These are phyloP conservation scores for Aspergillus chevalieri DNA, from an alignment of 2,329 filamentous ascomycete genomes.

Conservation along the genomic window DNA sequence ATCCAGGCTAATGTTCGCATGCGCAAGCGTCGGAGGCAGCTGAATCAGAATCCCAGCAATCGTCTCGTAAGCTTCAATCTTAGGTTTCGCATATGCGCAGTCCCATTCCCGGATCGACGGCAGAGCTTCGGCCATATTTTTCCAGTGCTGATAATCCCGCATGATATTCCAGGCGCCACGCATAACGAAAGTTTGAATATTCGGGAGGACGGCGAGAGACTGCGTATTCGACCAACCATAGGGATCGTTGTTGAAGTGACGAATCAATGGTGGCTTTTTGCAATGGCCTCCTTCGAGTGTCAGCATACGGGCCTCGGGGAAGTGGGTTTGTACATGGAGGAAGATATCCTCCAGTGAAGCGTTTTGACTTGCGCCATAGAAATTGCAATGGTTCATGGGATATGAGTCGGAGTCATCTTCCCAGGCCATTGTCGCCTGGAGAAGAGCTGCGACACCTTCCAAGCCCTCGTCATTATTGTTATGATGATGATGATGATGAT, in stretches of 20 bases:
- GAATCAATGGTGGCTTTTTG: slow-evolving; percentile 66
- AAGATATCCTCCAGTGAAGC: slow-evolving; percentile 67
- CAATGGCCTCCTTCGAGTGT: slow-evolving; percentile 72
- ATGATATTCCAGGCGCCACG: slow-evolving; percentile 75
- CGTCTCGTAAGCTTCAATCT: slow-evolving; percentile 66
- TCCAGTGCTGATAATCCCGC: slow-evolving; percentile 57
- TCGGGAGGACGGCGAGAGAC: slow-evolving; percentile 45
- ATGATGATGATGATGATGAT: slow-evolving; percentile 4
- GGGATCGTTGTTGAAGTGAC: slow-evolving; percentile 45
- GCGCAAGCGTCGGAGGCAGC: slow-evolving; percentile 54
- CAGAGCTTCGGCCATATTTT: slow-evolving; percentile 55
- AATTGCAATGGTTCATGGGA: slow-evolving; percentile 22
- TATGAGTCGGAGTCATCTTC: slow-evolving; percentile 22
- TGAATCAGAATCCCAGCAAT: slow-evolving; percentile 58
- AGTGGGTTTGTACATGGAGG: slow-evolving; percentile 52
- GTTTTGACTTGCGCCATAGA: slow-evolving; percentile 49
- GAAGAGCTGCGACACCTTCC: slow-evolving; percentile 15
- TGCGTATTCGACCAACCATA: slow-evolving; percentile 23
- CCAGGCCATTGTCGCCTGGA: slow-evolving; percentile 21
- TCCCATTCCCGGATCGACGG: slow-evolving; percentile 57
- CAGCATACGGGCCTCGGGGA: slow-evolving; percentile 58
- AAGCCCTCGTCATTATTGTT: slow-evolving; percentile 17
- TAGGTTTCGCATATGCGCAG: slow-evolving; percentile 59
- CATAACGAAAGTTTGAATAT: slow-evolving; percentile 62
- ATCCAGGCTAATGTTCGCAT: slow-evolving; percentile 64